phyloP scores from a whole-genome alignment of 805 yeast species.

The Saccharomyces paradoxus region DNA sequence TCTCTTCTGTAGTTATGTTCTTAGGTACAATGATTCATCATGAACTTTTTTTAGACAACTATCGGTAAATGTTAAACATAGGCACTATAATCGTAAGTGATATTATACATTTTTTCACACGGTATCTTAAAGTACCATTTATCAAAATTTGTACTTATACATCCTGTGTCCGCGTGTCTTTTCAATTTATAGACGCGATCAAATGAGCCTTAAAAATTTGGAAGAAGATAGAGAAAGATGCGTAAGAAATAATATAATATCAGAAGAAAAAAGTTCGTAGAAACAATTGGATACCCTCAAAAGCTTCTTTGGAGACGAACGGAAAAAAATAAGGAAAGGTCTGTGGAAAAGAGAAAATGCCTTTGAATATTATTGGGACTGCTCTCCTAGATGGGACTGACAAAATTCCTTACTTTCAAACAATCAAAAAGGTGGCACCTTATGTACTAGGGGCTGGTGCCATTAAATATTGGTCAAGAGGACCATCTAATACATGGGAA shows the following conservation, averaged over 20 bases:
- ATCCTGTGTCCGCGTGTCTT: slow-evolving; percentile 2
- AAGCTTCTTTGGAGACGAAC: background rate
- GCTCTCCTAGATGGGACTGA: slow-evolving; percentile 65
- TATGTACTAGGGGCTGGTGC: slow-evolving; percentile 37
- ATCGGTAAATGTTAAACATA: background rate
- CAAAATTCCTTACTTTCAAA: slow-evolving; percentile 64
- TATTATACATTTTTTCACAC: background rate
- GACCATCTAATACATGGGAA: slow-evolving; percentile 82
- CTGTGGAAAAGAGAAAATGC: slow-evolving; percentile 45
- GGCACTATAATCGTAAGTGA: no score
- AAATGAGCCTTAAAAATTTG: slow-evolving; percentile 10
- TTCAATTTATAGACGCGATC: slow-evolving; percentile 6
- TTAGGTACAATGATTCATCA: background rate
- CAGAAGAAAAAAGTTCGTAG: background rate
- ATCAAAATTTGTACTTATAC: background rate
- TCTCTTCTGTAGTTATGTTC: no score
- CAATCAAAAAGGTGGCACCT: slow-evolving; percentile 53
- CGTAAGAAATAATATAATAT: background rate
- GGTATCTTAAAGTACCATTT: background rate
- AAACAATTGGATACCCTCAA: background rate
- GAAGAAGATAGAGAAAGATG: background rate
- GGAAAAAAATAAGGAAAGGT: background rate
- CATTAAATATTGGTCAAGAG: slow-evolving; percentile 68
- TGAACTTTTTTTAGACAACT: background rate
- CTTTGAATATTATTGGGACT: slow-evolving; percentile 69